These are phyloP conservation scores for Xerocomus minutiporus DNA, from an alignment of 1,284 basidiomycete genomes.

Conservation along the genomic window DNA sequence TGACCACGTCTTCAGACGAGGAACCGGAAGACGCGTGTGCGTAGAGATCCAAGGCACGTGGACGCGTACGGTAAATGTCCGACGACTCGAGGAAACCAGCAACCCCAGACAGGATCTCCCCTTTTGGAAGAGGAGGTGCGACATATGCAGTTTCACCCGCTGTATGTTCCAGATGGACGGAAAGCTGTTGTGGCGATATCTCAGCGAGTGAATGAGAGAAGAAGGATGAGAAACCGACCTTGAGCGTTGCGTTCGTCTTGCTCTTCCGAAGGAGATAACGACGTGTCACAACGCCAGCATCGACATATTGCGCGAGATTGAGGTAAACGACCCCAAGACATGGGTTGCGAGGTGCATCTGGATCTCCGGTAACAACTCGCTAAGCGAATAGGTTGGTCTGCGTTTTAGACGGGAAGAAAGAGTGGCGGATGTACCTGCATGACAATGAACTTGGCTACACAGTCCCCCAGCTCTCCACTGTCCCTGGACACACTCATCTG, in stretches of 20 bases:
- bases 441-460: constrained; percentile 60
- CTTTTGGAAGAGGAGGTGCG: constrained; percentile 63
- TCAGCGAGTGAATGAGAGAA: not conserved
- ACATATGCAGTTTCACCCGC: constrained; percentile 56
- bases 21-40: constrained; percentile 30
- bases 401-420: not conserved
- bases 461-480: constrained; percentile 44
- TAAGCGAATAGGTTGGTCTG: not conserved
- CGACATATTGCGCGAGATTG: constrained; percentile 74
- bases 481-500: constrained; percentile 59
- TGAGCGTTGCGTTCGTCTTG: constrained; percentile 76
- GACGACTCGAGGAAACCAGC: constrained; percentile 52
- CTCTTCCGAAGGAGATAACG: constrained; percentile 70
- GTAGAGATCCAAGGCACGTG: constrained; percentile 48
- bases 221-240: constrained; percentile 35
- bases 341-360: constrained; percentile 49
- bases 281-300: constrained; percentile 57
- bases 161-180: constrained; percentile 55
- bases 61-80: constrained; percentile 50
- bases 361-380: constrained; percentile 51
- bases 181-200: constrained; percentile 42
- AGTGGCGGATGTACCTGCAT: constrained; percentile 44
- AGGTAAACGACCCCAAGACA: constrained; percentile 63
- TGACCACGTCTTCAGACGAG: constrained; percentile 34
- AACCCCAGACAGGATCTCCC: constrained; percentile 66